Base-by-base conservation (phyloP, 441 rosid species). In the Euphorbia schlechtendalii region DNA sequence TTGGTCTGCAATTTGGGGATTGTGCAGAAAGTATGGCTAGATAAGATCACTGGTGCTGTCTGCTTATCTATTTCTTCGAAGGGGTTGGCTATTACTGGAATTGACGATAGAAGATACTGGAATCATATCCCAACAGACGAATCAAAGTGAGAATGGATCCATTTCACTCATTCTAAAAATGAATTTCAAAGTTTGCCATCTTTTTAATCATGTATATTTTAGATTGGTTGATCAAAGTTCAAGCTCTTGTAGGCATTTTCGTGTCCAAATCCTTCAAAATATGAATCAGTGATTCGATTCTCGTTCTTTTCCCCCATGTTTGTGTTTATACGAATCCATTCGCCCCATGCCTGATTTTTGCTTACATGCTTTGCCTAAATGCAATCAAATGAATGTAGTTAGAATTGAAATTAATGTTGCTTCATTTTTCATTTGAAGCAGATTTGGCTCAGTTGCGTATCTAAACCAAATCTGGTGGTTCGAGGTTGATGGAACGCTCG, bases 381-480 rank as follows among this genome's bases (percentile, higher is more conserved):
- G 20, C 61, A 15, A 64, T 32, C 52, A 20, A 34, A 20, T 10
- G 1, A 45, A 46, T 61, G 48, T 45, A 34, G 30, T 32, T 18
- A n/a, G 62, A 20, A 15, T 25, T 20, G 36, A 43, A 66, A 46
- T 61, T 78, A 40, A 75, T 74, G 58, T 25, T 15, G 13, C 22
- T 15, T 69, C 62, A 21, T 56, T 65, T 74, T 69, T 41, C 59
- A 30, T 65, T 56, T 57, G 34, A 41, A 64, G 63, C 41, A 94
- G 99, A 73, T 93, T 93, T 61, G 38, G 65, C 3, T 82, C 85
- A 8, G 77, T 93, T 59, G 96, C 97, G 24, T 93, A 88, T 79
- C 97, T 93, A 55, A 95, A 93, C 76, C 99, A 90, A 81, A 88
- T 75, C 46, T 92, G 98, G 98, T 92, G 98, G 98, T 79, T 89